A percentile compares a stretch with the other conserved stretches of the same genome.
phyloP scores from a whole-genome alignment of 305 asterid genomes.

The Ajuga reptans region DNA sequence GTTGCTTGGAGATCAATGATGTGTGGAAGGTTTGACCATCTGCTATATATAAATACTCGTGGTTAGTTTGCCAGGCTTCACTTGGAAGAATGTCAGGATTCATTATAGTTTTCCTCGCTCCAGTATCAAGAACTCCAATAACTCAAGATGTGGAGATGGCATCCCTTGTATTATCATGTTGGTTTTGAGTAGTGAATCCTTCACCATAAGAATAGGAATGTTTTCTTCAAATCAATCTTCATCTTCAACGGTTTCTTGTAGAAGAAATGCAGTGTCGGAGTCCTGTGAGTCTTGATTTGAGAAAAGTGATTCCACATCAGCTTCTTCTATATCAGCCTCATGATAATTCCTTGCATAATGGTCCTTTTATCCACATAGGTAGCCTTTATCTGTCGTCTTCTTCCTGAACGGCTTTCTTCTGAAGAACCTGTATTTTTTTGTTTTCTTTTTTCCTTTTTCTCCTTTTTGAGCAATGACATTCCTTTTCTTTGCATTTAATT shows the following conservation, averaged over 20 bases:
- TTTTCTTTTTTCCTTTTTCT: too few relatives aligned
- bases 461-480: neutral
- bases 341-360: neutral
- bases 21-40: neutral
- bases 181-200: neutral
- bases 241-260: neutral
- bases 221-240: neutral
- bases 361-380: neutral
- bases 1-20: neutral
- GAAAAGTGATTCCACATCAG: neutral
- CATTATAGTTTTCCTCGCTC: neutral
- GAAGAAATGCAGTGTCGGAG: neutral
- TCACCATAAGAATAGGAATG: neutral
- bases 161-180: neutral
- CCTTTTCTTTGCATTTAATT: neutral
- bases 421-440: neutral
- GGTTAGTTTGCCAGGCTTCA: neutral
- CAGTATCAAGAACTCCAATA: neutral
- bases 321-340: neutral
- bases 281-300: neutral
- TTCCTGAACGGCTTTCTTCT: neutral
- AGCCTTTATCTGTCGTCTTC: neutral
- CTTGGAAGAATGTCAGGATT: neutral
- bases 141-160: neutral
- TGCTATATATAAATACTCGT: neutral